These are phyloP conservation scores for Cryptosporidium tyzzeri DNA, from an alignment of 169 alveolate species.

Conservation along the genomic window DNA sequence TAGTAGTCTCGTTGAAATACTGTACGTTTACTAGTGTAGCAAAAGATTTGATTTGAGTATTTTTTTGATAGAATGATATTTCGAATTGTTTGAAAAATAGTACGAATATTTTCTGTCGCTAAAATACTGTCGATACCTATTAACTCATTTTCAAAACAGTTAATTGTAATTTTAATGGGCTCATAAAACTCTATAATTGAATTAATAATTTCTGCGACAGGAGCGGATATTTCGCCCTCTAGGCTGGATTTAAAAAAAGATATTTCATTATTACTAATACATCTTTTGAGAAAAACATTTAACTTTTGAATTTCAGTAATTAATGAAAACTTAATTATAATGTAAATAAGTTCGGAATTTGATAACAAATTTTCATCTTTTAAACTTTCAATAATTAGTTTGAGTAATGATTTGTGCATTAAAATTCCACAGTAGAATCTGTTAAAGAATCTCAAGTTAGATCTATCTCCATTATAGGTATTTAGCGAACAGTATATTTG, in stretches of 20 bases:
- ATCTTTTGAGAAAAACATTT: neutral
- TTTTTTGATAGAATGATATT: neutral
- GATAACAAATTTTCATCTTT: constrained; percentile 29
- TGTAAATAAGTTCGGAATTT: constrained; percentile 46
- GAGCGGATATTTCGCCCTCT: neutral
- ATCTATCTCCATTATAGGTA: constrained; percentile 15
- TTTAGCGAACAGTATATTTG: constrained; percentile 43
- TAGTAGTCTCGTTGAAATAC: neutral
- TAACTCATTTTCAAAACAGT: constrained; percentile 1
- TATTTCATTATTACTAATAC: neutral
- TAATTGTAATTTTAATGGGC: neutral
- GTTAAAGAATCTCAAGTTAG: constrained; percentile 18
- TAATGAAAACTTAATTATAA: constrained; percentile 20
- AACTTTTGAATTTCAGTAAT: constrained; percentile 21
- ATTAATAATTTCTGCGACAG: constrained; percentile 1
- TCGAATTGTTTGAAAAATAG: neutral
- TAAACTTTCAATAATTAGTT: neutral
- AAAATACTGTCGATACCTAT: neutral
- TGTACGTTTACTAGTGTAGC: neutral
- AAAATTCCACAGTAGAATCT: constrained; percentile 29
- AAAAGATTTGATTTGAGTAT: neutral
- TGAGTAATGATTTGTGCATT: constrained; percentile 1
- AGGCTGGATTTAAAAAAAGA: neutral
- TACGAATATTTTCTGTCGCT: neutral
- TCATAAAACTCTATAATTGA: constrained; percentile 6